Evolutionary conservation across 2,329 filamentous ascomycete species (phyloP).

Genomic region (Ascochyta clinopodiicola): DNA sequence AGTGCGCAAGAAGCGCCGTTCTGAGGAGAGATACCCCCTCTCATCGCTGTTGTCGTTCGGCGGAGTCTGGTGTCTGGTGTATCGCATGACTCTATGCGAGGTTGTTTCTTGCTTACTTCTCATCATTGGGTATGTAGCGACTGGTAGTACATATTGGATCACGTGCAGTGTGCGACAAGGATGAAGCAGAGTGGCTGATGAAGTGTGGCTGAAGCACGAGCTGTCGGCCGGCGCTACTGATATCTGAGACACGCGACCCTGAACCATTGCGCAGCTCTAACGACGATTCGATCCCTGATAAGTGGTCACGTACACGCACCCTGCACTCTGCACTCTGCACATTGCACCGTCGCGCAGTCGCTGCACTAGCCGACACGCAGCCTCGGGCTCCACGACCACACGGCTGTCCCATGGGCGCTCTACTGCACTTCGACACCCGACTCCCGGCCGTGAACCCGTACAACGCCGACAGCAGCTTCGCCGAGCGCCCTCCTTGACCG

Average conservation of each 20-base stretch:
- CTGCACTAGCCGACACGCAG: constrained; percentile 8
- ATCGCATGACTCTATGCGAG: constrained; percentile 19
- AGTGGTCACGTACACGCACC: neutral
- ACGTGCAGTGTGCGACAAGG: neutral
- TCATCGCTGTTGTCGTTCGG: constrained; percentile 5
- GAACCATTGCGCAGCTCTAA: constrained; percentile 14
- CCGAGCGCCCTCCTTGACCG: constrained; percentile 33
- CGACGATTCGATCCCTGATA: constrained; percentile 5
- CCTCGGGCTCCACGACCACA: constrained; percentile 1
- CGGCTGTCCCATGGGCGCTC: constrained; percentile 33
- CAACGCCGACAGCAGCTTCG: constrained; percentile 16
- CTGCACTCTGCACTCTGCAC: neutral
- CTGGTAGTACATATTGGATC: constrained; percentile 19
- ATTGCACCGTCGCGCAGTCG: constrained; percentile 14
- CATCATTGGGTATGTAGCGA: constrained; percentile 12
- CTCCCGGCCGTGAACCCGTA: constrained; percentile 30
- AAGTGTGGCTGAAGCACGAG: constrained; percentile 23
- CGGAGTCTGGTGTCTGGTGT: constrained; percentile 40
- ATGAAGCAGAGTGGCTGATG: constrained; percentile 19
- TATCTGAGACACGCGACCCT: constrained; percentile 18
- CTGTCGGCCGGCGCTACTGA: constrained; percentile 8
- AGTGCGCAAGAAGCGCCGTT: constrained; percentile 14
- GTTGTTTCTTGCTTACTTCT: constrained; percentile 23
- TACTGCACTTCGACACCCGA: constrained; percentile 32
- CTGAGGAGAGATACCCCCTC: constrained; percentile 11